Conservation (phyloP, 2,329 filamentous ascomycete species). For the Teratosphaeria epicoccoides region DNA sequence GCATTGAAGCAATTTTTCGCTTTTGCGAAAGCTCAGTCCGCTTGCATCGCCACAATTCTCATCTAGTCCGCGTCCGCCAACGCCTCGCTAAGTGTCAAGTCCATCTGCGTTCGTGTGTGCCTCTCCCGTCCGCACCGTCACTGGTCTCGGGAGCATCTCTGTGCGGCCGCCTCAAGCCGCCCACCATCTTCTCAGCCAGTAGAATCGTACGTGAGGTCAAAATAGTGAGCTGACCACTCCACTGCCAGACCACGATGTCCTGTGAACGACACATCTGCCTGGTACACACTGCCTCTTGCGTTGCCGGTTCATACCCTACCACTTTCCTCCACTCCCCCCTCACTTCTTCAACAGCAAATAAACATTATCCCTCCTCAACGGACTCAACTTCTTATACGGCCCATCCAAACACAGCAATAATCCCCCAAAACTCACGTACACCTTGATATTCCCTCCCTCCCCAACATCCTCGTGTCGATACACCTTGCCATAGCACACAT, state of each 20-base stretch:
- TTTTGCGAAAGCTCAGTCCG: not conserved
- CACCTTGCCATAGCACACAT: slow-evolving; percentile 80
- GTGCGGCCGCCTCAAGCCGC: too few species aligned
- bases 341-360: slow-evolving; percentile 92
- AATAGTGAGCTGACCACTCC: not conserved
- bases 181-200: too few species aligned
- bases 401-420: slow-evolving; percentile 83
- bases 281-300: not conserved
- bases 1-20: slow-evolving; percentile 4
- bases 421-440: slow-evolving; percentile 88
- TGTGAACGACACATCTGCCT: not conserved
- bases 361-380: slow-evolving; percentile 81
- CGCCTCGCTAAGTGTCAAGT: slow-evolving; percentile 20
- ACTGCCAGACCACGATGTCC: not conserved
- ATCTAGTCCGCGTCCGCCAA: slow-evolving; percentile 11
- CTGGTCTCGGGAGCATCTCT: too few species aligned
- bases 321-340: not conserved
- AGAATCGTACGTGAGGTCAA: too few species aligned
- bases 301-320: not conserved
- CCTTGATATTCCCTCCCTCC: slow-evolving; percentile 77
- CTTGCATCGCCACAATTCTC: not conserved
- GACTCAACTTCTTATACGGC: slow-evolving; percentile 89
- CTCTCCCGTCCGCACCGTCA: slow-evolving; percentile 4
- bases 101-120: not conserved
- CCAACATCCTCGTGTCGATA: slow-evolving; percentile 73